Base-by-base conservation (phyloP, 768 basidiomycete genomes). In the Panaeolus papilionaceus region DNA sequence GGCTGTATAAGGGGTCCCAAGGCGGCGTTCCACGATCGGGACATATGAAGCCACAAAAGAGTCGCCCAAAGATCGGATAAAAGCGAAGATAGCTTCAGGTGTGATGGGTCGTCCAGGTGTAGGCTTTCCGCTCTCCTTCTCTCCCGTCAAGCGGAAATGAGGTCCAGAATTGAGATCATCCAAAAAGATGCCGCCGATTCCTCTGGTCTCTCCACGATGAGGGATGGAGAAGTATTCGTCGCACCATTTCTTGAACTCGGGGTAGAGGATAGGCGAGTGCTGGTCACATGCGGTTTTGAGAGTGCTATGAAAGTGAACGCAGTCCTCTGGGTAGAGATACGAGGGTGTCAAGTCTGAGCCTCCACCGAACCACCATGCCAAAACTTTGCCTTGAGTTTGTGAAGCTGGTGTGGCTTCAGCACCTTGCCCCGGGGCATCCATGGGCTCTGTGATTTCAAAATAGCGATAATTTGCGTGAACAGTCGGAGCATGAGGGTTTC, bases 331-430 rank as follows among this genome's bases (percentile, higher is more conserved):
- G 80, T 90, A 94, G 18, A 99, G 87, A 78, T 98, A 98, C 3
- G 92, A 91, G 1, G 97, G 97, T 0, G 98, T 99, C 38, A 99
- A 85, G 77, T 99, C 97, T 7, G 89, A 90, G 7, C 97, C 97
- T 39, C 98, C 98, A 20, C 98, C 97, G 75, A 99, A 99, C 98
- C 97, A 99, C 96, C 96, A 98, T 33, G 95, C 90, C 47, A 96
- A 79, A 20, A 93, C 79, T 70, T 86, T 85, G 3, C 54, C 54
- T 33, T 58, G 54, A 12, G 54, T 58, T 23, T 33, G 26, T 37
- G 54, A 58, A 8, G 86, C 84, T 28, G 80, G 75, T 64, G 76
- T 75, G 2, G 79, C 79, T 47, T 40, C 58, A 42, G 79, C 78
- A 26, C 74, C 75, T 8, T 71, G 63, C 16, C 73, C 67, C 33